Conservation (phyloP, 345 rosid genomes). For the Melaleuca alternifolia region DNA sequence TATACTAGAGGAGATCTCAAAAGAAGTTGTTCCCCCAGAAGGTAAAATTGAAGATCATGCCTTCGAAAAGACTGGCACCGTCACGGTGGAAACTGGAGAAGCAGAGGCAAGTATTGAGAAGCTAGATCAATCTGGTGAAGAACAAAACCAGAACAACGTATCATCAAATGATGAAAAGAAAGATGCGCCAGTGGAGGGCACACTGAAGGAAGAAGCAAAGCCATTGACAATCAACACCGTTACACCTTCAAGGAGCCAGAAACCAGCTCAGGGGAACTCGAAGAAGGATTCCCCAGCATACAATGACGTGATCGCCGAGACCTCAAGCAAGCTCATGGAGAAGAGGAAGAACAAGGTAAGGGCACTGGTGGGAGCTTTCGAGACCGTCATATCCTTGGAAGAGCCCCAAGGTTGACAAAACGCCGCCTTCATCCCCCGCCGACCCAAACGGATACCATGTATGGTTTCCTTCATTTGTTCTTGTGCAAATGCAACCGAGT, state of each 20-base stretch:
- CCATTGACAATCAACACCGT: neutral
- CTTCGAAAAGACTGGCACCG: neutral
- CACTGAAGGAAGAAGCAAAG: neutral
- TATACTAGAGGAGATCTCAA: neutral
- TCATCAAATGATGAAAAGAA: neutral
- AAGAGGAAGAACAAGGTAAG: conserved; percentile 75
- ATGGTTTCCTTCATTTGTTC: neutral
- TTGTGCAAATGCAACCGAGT: neutral
- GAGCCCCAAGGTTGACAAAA: conserved; percentile 35
- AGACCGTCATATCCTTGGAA: conserved; percentile 71
- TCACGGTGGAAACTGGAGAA: neutral
- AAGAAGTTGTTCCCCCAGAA: neutral
- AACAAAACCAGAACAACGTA: neutral
- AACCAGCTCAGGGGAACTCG: neutral
- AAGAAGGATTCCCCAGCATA: conserved; percentile 66
- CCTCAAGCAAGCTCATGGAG: conserved; percentile 55
- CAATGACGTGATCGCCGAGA: conserved; percentile 78
- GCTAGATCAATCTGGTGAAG: neutral
- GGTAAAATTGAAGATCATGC: neutral
- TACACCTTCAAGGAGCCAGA: conserved; percentile 2
- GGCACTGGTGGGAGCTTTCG: conserved; percentile 86
- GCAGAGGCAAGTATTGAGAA: neutral
- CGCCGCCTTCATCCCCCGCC: neutral
- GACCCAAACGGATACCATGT: neutral
- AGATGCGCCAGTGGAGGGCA: neutral